These are phyloP conservation scores for Penicillium brasilianum DNA, from an alignment of 2,329 filamentous ascomycete genomes.

Conservation along the genomic window DNA sequence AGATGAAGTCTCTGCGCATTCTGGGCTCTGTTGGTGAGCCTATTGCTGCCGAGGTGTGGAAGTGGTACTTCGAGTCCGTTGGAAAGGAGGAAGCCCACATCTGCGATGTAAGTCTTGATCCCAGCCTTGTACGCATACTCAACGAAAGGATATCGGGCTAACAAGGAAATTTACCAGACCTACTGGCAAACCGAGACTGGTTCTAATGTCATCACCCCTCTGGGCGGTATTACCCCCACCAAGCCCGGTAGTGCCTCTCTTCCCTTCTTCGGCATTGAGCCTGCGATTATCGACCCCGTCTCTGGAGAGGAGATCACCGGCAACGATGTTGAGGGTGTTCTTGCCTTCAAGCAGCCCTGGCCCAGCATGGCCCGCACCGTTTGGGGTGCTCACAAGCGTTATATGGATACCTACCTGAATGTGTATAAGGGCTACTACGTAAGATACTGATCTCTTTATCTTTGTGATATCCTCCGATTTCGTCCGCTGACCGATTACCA, in stretches of 20 bases:
- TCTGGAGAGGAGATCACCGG: slow-evolving; percentile 91
- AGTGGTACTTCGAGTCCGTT: slow-evolving; percentile 97
- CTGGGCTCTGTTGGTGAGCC: slow-evolving; percentile 96
- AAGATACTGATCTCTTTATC: slow-evolving; percentile 45
- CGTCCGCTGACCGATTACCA: neutral
- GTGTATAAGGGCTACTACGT: slow-evolving; percentile 99
- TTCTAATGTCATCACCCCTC: slow-evolving; percentile 90
- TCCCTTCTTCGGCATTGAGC: slow-evolving; percentile 98
- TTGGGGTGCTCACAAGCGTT: slow-evolving; percentile 96
- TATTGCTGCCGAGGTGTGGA: slow-evolving; percentile 98
- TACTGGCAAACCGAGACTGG: slow-evolving; percentile 99
- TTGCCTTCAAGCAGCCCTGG: slow-evolving; percentile 98
- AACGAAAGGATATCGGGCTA: slow-evolving; percentile 1
- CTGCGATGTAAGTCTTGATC: slow-evolving; percentile 76
- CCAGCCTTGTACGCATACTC: neutral
- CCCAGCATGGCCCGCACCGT: slow-evolving; percentile 98
- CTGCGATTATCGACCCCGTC: slow-evolving; percentile 94
- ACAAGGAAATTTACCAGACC: slow-evolving; percentile 63
- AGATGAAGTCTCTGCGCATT: slow-evolving; percentile 88
- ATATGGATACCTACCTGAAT: slow-evolving; percentile 98
- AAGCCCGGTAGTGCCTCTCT: slow-evolving; percentile 96
- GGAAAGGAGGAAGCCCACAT: slow-evolving; percentile 93
- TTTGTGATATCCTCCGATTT: no score
- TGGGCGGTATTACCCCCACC: slow-evolving; percentile 91
- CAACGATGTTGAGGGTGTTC: slow-evolving; percentile 95